These are phyloP conservation scores for Neofusicoccum cordaticola DNA, from an alignment of 2,329 filamentous ascomycete genomes.

Conservation along the genomic window DNA sequence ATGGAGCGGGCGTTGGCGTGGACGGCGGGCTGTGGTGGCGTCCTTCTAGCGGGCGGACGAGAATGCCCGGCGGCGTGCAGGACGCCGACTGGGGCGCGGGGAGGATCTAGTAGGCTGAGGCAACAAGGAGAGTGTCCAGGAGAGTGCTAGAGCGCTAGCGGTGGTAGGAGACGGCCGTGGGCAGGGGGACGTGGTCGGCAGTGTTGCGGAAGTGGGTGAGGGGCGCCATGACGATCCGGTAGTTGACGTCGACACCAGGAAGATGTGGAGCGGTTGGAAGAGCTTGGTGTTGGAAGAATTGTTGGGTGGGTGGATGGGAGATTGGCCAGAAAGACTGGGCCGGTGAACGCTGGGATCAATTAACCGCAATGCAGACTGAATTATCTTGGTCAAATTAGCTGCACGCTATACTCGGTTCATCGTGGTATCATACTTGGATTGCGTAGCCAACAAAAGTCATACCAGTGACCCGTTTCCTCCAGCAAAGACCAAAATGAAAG, in stretches of 20 bases:
- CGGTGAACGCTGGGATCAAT: no score
- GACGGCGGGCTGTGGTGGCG: constrained; percentile 55
- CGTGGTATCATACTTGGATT: no score
- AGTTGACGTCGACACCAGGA: constrained; percentile 20
- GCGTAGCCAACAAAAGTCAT: no score
- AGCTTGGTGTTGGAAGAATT: constrained; percentile 14
- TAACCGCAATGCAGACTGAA: no score
- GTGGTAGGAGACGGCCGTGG: constrained; percentile 51
- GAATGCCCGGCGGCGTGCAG: constrained; percentile 51
- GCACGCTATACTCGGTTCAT: no score
- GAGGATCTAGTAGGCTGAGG: constrained; percentile 56
- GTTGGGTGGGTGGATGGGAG: no score
- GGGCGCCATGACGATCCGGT: constrained; percentile 29
- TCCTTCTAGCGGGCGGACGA: constrained; percentile 52
- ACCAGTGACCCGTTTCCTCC: no score
- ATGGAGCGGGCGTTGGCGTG: constrained; percentile 62
- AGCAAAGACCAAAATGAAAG: no score
- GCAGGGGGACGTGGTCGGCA: constrained; percentile 48
- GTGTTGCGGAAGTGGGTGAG: constrained; percentile 40
- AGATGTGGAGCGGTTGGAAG: constrained; percentile 28
- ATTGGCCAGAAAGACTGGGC: no score
- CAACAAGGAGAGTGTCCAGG: constrained; percentile 56
- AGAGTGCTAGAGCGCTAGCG: constrained; percentile 50
- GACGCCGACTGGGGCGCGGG: constrained; percentile 45
- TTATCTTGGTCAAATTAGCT: no score